A percentile compares a stretch with the other conserved stretches of the same genome.
phyloP scores from a whole-genome alignment of 1,139 yeast species.

The Scheffersomyces segobiensis region DNA sequence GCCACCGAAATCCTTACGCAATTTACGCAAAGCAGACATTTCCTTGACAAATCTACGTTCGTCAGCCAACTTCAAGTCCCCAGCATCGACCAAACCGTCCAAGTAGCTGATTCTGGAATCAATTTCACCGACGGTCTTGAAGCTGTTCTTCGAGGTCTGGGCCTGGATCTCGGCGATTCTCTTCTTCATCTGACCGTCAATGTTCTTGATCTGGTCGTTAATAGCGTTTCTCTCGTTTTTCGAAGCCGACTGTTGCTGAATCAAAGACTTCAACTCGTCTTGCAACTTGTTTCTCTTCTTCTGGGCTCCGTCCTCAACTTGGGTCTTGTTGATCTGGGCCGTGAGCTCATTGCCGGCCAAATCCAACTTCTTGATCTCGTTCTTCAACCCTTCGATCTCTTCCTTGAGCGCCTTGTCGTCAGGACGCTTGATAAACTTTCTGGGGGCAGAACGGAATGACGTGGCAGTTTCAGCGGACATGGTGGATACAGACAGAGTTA shows the following conservation, averaged over 20 bases:
- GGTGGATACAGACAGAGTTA: constrained; percentile 2
- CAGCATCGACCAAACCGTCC: constrained; percentile 77
- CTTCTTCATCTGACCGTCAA: constrained; percentile 74
- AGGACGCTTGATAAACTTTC: constrained; percentile 71
- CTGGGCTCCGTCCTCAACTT: constrained; percentile 31
- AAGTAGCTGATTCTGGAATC: constrained; percentile 69
- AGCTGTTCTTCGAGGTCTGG: constrained; percentile 67
- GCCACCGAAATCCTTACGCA: constrained; percentile 75
- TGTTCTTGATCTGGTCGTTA: constrained; percentile 69
- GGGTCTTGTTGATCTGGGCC: constrained; percentile 44
- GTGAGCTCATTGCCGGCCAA: constrained; percentile 41
- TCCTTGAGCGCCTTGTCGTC: constrained; percentile 66
- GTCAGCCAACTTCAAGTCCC: constrained; percentile 83
- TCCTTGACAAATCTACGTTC: constrained; percentile 88
- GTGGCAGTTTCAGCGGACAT: constrained; percentile 14
- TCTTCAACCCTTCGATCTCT: constrained; percentile 58
- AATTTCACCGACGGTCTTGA: constrained; percentile 75
- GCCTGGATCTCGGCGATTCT: constrained; percentile 74
- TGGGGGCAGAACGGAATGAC: constrained; percentile 14
- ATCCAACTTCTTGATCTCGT: constrained; percentile 73
- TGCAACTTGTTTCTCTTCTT: constrained; percentile 64
- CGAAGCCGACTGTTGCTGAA: constrained; percentile 66
- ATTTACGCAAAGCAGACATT: constrained; percentile 78
- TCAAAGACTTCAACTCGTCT: constrained; percentile 61
- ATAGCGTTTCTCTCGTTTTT: constrained; percentile 69